A percentile compares a stretch with the other conserved stretches of the same genome.
Conservation (phyloP, 2,329 filamentous ascomycete species). For the Aspergillus quadricinctus region DNA sequence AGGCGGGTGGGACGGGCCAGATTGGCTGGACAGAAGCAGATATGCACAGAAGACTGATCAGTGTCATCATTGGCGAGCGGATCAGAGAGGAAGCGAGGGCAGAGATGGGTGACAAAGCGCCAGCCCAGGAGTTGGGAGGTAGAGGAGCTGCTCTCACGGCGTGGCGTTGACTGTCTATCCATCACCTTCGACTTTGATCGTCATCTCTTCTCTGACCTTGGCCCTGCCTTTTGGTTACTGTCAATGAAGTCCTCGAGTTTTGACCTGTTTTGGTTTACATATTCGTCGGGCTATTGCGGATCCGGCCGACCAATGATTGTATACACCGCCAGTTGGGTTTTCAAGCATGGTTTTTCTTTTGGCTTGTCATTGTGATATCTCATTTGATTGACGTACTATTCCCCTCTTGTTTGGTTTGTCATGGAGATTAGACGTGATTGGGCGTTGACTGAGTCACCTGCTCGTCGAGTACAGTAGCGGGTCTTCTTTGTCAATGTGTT, state of each 20-base stretch:
- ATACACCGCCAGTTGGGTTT: constrained; percentile 3
- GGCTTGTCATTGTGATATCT: constrained; percentile 8
- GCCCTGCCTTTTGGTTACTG: background rate
- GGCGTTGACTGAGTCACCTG: background rate
- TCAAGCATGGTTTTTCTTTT: constrained; percentile 3
- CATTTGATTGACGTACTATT: constrained; percentile 12
- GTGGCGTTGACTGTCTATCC: constrained; percentile 17
- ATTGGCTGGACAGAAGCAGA: constrained; percentile 44
- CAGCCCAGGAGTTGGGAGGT: constrained; percentile 1
- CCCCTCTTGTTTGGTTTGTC: constrained; percentile 3
- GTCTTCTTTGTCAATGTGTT: background rate
- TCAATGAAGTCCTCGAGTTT: constrained; percentile 11
- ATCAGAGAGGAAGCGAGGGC: constrained; percentile 38
- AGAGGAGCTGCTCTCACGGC: constrained; percentile 22
- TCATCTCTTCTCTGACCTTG: background rate
- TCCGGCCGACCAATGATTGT: constrained; percentile 10
- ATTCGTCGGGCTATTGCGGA: constrained; percentile 11
- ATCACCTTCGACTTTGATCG: background rate
- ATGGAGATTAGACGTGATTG: background rate
- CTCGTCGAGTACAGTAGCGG: background rate
- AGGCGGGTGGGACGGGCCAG: constrained; percentile 33
- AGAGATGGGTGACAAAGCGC: constrained; percentile 15
- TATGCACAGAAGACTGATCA: constrained; percentile 41
- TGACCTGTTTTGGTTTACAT: constrained; percentile 10
- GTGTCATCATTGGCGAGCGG: constrained; percentile 45